Evolutionary conservation across 192 early-diverging fungal genomes (phyloP).

Genomic region (Gaertneriomyces sp.): DNA sequence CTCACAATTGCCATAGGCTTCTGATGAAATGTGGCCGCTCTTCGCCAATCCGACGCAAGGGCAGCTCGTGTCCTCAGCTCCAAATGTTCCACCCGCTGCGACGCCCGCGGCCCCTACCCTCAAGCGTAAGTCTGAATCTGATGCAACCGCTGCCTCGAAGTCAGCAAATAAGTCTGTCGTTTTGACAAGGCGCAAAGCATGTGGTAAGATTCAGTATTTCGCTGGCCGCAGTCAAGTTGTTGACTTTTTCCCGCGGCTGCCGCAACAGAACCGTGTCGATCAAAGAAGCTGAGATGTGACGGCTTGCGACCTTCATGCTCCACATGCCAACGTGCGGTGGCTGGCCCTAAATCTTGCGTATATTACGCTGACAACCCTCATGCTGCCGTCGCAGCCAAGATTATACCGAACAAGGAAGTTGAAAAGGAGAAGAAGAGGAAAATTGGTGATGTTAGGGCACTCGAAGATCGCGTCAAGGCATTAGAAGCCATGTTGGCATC

Average conservation of each 20-base stretch:
- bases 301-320: conserved; percentile 22
- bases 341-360: conserved; percentile 14
- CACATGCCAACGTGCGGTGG: conserved; percentile 17
- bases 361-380: conserved; percentile 21
- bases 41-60: neutral
- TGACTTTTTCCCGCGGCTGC: no score
- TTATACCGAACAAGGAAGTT: neutral
- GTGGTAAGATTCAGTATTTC: neutral
- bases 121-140: neutral
- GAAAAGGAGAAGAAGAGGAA: conserved; percentile 6
- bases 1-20: neutral
- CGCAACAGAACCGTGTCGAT: conserved; percentile 20
- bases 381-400: neutral
- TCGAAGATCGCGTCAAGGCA: conserved; percentile 26
- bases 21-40: neutral
- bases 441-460: conserved; percentile 17
- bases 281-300: conserved; percentile 25
- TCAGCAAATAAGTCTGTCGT: neutral
- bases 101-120: neutral
- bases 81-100: neutral
- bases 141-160: neutral
- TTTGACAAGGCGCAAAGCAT: neutral
- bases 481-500: conserved; percentile 25
- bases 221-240: no score
- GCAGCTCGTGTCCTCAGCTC: neutral